These are phyloP conservation scores for Aspergillus fructus DNA, from an alignment of 2,329 filamentous ascomycete species.

Conservation along the genomic window DNA sequence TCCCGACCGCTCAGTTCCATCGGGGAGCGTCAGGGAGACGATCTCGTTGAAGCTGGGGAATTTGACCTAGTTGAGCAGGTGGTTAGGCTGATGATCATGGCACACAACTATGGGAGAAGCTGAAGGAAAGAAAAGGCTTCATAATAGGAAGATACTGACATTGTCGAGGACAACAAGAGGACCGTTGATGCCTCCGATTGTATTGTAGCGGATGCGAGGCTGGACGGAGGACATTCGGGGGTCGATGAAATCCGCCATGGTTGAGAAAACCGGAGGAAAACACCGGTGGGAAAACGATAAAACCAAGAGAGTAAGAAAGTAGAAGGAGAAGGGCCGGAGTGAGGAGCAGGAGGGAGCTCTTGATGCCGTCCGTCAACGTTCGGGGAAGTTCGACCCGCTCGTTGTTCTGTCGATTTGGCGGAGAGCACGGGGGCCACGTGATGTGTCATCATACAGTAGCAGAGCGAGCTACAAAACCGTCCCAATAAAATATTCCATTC, in stretches of 20 bases:
- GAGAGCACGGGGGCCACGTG: conserved; percentile 5
- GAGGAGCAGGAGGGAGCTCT: conserved; percentile 4
- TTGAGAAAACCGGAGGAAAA: not conserved
- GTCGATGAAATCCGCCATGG: conserved; percentile 45
- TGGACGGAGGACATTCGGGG: conserved; percentile 56
- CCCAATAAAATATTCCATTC: not conserved
- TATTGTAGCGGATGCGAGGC: conserved; percentile 90
- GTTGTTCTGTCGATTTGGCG: conserved; percentile 7
- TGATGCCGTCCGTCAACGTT: conserved; percentile 3
- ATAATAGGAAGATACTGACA: conserved; percentile 55
- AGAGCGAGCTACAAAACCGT: not conserved
- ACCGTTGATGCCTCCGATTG: conserved; percentile 95
- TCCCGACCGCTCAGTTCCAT: conserved; percentile 89
- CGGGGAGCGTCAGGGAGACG: conserved; percentile 89
- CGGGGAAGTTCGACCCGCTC: conserved; percentile 7
- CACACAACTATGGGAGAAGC: not conserved
- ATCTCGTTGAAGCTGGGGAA: conserved; percentile 97
- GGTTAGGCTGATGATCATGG: conserved; percentile 18
- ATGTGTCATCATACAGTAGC: conserved; percentile 6
- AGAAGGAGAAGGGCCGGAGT: conserved; percentile 10
- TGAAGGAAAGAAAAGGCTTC: not conserved
- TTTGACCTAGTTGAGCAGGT: conserved; percentile 69
- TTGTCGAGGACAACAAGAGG: conserved; percentile 97
- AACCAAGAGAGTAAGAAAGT: conserved; percentile 6
- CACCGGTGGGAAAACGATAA: conserved; percentile 8